Percentiles rank a stretch among this genome's conserved stretches.
These are phyloP conservation scores for Populus deltoides DNA, from an alignment of 345 rosid species.

Conservation along the genomic window DNA sequence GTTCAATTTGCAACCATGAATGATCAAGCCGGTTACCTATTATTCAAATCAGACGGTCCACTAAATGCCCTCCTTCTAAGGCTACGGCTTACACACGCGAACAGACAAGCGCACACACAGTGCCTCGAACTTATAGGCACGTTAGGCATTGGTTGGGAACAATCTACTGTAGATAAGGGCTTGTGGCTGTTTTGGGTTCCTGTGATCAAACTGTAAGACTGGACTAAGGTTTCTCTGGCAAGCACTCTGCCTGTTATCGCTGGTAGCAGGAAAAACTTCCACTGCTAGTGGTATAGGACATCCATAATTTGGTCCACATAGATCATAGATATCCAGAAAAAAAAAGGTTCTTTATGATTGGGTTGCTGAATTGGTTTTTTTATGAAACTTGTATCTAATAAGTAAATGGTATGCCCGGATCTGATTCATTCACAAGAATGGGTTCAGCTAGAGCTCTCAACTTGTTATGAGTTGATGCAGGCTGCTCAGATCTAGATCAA, in stretches of 20 bases:
- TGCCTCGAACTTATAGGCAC: background rate
- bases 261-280: background rate
- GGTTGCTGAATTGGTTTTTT: background rate
- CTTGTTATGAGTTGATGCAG: background rate
- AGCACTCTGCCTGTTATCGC: background rate
- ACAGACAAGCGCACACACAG: background rate
- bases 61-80: background rate
- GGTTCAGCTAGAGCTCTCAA: background rate
- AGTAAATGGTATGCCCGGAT: background rate
- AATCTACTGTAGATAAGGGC: background rate
- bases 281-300: background rate
- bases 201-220: background rate
- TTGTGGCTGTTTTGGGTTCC: background rate
- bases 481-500: background rate
- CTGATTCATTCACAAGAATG: background rate
- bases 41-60: background rate
- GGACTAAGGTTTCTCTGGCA: background rate
- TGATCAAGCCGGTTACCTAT: background rate
- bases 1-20: background rate
- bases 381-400: background rate
- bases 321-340: background rate
- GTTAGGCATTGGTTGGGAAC: background rate
- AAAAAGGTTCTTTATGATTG: background rate
- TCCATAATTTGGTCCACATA: background rate
- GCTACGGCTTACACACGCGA: background rate